These are phyloP conservation scores for Colletotrichum horii DNA, from an alignment of 2,329 filamentous ascomycete genomes.

Conservation along the genomic window DNA sequence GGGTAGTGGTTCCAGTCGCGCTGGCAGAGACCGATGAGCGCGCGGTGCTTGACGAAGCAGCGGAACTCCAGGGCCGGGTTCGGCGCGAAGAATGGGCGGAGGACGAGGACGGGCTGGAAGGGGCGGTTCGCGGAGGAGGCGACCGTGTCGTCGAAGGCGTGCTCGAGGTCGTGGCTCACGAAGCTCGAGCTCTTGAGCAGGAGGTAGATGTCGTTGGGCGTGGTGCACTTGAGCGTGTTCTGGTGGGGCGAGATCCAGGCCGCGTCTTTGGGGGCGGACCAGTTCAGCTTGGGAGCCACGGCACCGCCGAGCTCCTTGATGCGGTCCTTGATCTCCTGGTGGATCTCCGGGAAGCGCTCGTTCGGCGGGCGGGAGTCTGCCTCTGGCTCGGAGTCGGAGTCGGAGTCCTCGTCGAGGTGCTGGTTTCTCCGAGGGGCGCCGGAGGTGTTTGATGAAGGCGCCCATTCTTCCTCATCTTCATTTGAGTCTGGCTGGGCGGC, in stretches of 20 bases:
- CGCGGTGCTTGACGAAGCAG: constrained; percentile 87
- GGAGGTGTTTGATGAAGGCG: constrained; percentile 27
- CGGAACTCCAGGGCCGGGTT: constrained; percentile 94
- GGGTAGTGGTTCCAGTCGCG: constrained; percentile 90
- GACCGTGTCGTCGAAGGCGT: constrained; percentile 83
- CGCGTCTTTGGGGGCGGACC: constrained; percentile 96
- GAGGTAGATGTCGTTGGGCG: constrained; percentile 90
- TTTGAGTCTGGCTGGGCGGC: constrained; percentile 51
- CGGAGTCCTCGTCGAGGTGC: constrained; percentile 39
- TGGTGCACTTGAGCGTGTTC: constrained; percentile 91
- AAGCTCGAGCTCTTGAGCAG: constrained; percentile 95
- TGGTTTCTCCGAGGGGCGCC: constrained; percentile 26
- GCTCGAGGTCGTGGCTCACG: constrained; percentile 90
- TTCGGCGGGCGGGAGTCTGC: constrained; percentile 51
- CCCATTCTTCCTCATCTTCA: constrained; percentile 60
- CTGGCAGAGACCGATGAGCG: constrained; percentile 83
- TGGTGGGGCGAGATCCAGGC: constrained; percentile 84
- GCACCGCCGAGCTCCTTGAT: constrained; percentile 84
- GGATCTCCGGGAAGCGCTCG: constrained; percentile 71
- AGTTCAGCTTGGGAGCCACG: constrained; percentile 93
- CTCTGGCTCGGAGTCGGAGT: constrained; percentile 57
- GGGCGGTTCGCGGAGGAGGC: constrained; percentile 31
- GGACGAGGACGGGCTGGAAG: constrained; percentile 80
- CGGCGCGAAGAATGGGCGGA: constrained; percentile 86
- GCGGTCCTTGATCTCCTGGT: constrained; percentile 75